Percentiles rank a stretch among this genome's conserved stretches.
These are phyloP conservation scores for Amanita pseudoporphyria DNA, from an alignment of 768 basidiomycete genomes.

Conservation along the genomic window DNA sequence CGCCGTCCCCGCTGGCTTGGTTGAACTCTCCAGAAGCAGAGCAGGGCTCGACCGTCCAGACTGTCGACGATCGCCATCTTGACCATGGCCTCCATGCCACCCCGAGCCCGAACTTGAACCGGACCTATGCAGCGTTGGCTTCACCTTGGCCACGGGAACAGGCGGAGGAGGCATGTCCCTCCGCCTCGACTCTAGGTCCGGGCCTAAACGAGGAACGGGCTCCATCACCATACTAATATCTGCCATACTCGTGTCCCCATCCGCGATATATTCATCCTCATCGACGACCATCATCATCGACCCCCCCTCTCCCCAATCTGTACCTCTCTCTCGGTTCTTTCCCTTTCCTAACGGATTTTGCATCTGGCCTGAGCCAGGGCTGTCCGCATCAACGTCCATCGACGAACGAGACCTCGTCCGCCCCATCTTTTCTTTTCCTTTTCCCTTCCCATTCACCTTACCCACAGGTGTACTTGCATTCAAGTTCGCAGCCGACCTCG, in stretches of 20 bases:
- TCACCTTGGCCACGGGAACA: background rate
- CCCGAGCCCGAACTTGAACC: background rate
- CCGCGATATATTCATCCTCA: background rate
- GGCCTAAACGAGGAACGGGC: background rate
- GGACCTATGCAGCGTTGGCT: background rate
- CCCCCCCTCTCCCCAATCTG: no score
- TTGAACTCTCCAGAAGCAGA: background rate
- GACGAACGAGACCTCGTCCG: background rate
- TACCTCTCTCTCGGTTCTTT: background rate
- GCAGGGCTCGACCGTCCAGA: background rate
- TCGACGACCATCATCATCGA: background rate
- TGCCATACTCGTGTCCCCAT: constrained; percentile 3
- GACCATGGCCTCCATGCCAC: background rate
- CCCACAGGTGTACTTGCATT: background rate
- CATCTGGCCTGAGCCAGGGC: background rate
- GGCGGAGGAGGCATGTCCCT: constrained; percentile 2
- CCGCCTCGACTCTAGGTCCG: background rate
- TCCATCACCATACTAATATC: background rate
- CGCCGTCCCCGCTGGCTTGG: no score
- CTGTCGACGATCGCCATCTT: background rate
- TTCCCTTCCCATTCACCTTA: background rate
- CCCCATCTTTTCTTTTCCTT: background rate
- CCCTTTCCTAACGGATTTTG: background rate
- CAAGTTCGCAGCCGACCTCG: background rate
- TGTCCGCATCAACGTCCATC: background rate